These are phyloP conservation scores for Physaria fendleri DNA, from an alignment of 345 rosid genomes.

Conservation along the genomic window DNA sequence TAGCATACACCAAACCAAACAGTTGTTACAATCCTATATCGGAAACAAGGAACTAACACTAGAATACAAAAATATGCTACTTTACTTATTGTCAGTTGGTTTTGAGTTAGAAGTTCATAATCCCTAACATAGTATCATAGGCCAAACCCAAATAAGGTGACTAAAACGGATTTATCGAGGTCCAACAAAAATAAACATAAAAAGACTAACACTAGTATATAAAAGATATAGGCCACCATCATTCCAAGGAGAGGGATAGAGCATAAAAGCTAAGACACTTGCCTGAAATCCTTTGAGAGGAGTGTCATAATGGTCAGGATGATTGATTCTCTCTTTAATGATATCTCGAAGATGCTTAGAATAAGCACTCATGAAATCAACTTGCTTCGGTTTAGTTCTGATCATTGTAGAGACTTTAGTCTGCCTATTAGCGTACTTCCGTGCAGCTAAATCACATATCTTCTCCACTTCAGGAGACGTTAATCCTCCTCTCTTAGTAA, in stretches of 20 bases:
- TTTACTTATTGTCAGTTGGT: no score
- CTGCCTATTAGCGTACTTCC: conserved; percentile 61
- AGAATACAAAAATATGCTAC: no score
- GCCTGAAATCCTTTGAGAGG: conserved; percentile 88
- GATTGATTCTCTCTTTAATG: conserved; percentile 74
- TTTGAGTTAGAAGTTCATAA: no score
- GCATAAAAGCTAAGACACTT: conserved; percentile 2
- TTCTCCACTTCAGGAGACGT: conserved; percentile 80
- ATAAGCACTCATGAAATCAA: conserved; percentile 75
- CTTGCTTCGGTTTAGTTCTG: conserved; percentile 36
- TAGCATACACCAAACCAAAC: conserved; percentile 26
- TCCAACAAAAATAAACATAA: no score
- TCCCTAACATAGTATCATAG: no score
- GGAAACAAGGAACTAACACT: no score
- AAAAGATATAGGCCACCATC: no score
- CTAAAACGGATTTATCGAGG: no score
- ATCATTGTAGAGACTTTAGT: conserved; percentile 57
- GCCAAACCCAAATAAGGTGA: no score
- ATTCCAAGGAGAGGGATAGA: neutral
- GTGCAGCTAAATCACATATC: conserved; percentile 67
- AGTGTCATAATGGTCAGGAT: conserved; percentile 67
- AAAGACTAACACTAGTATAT: no score
- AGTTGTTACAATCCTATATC: no score
- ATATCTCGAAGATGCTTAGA: conserved; percentile 57
- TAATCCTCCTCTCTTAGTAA: conserved; percentile 84